phyloP scores from a whole-genome alignment of 805 yeast species.

The Candida cerambycidarum region DNA sequence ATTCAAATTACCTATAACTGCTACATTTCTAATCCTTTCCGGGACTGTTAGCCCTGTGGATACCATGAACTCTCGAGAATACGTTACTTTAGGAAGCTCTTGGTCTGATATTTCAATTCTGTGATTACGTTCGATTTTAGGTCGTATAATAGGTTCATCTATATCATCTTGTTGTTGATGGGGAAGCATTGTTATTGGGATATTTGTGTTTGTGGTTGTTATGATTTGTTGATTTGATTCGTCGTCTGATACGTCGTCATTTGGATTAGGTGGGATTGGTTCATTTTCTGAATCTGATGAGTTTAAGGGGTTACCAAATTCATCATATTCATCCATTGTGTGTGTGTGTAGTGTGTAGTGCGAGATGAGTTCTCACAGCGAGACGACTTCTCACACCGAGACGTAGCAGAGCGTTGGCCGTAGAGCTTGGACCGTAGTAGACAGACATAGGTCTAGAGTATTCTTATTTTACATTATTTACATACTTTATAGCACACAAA shows the following conservation, averaged over 20 bases:
- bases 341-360: slow-evolving; percentile 22
- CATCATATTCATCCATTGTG: slow-evolving; percentile 70
- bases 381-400: too few relatives aligned
- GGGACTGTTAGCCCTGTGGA: slow-evolving; percentile 50
- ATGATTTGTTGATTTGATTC: slow-evolving; percentile 1
- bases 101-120: slow-evolving; percentile 42
- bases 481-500: slow-evolving; percentile 1
- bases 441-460: too few relatives aligned
- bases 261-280: slow-evolving; percentile 8
- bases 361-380: neutral
- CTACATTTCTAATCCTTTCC: slow-evolving; percentile 67
- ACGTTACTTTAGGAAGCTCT: slow-evolving; percentile 38
- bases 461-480: slow-evolving; percentile 8
- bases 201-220: slow-evolving; percentile 32
- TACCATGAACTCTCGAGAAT: slow-evolving; percentile 62
- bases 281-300: slow-evolving; percentile 42
- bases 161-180: slow-evolving; percentile 25
- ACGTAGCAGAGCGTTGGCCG: too few relatives aligned
- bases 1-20: slow-evolving; percentile 76
- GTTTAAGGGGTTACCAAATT: slow-evolving; percentile 65
- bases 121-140: slow-evolving; percentile 27
- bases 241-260: slow-evolving; percentile 6
- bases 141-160: slow-evolving; percentile 23
- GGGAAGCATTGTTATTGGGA: slow-evolving; percentile 60
- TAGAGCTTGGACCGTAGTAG: too few relatives aligned